A percentile compares a stretch with the other conserved stretches of the same genome.
Evolutionary conservation across 2,329 filamentous ascomycete genomes (phyloP).

Genomic region (Aspergillus udagawae): DNA sequence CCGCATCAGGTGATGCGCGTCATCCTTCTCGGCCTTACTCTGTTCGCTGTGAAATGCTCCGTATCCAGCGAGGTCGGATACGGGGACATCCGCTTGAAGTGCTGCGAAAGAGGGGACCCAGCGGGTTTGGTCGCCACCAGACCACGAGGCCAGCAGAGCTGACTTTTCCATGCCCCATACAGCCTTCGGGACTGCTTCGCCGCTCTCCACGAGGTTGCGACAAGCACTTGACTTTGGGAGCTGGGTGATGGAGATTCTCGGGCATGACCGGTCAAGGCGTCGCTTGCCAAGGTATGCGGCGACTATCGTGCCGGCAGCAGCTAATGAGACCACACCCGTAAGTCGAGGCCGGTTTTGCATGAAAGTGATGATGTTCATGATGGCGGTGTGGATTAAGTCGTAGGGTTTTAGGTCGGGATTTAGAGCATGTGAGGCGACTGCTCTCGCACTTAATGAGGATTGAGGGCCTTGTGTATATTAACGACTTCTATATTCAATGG

Average conservation of each 20-base stretch:
- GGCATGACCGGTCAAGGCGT: background rate
- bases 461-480: background rate
- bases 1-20: background rate
- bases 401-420: background rate
- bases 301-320: background rate
- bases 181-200: background rate
- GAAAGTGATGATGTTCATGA: background rate
- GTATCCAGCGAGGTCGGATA: constrained; percentile 1
- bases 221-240: background rate
- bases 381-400: background rate
- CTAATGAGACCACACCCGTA: background rate
- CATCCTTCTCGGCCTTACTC: background rate
- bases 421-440: background rate
- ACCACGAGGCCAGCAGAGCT: background rate
- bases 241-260: background rate
- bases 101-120: constrained; percentile 5
- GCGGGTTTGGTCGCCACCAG: background rate
- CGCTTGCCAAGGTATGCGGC: background rate
- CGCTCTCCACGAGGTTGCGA: background rate
- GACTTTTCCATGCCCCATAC: background rate
- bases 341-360: background rate
- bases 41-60: no score
- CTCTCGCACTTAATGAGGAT: background rate
- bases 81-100: constrained; percentile 1
- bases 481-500: background rate